These are phyloP conservation scores for Ustilago loliicola DNA, from an alignment of 1,284 basidiomycete species.

Conservation along the genomic window DNA sequence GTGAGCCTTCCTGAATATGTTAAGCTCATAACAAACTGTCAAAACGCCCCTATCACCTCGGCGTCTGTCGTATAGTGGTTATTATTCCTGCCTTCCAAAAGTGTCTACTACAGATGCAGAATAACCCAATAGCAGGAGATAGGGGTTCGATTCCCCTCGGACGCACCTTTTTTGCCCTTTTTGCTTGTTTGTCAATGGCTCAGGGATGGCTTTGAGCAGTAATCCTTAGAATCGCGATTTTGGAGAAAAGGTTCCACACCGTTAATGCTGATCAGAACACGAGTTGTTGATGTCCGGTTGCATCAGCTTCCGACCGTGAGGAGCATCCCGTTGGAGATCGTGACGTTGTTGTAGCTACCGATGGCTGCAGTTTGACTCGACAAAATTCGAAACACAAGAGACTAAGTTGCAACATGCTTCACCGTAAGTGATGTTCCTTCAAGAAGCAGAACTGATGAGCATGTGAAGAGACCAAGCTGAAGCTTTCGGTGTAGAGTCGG, in stretches of 20 bases:
- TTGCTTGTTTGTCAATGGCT: not conserved
- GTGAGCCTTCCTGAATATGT: no score
- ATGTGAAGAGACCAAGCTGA: no score
- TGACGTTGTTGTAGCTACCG: no score
- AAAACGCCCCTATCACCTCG: no score
- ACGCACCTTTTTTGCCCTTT: constrained; percentile 16
- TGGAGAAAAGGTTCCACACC: no score
- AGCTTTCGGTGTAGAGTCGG: no score
- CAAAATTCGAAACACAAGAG: not conserved
- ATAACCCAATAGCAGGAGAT: constrained; percentile 33
- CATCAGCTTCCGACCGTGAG: no score
- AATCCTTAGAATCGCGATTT: not conserved
- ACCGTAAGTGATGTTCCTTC: not conserved
- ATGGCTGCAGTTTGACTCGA: not conserved
- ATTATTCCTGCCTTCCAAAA: constrained; percentile 35
- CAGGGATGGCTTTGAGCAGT: constrained; percentile 24
- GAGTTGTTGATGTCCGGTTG: no score
- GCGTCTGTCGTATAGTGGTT: constrained; percentile 31
- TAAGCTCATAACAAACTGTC: no score
- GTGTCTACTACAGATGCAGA: constrained; percentile 5
- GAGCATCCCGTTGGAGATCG: no score
- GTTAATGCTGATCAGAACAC: no score
- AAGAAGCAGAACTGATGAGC: no score
- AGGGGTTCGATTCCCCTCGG: constrained; percentile 53
- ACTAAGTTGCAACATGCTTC: not conserved